phyloP scores from a whole-genome alignment of 306 rosid species.

The Castanopsis chinensis region DNA sequence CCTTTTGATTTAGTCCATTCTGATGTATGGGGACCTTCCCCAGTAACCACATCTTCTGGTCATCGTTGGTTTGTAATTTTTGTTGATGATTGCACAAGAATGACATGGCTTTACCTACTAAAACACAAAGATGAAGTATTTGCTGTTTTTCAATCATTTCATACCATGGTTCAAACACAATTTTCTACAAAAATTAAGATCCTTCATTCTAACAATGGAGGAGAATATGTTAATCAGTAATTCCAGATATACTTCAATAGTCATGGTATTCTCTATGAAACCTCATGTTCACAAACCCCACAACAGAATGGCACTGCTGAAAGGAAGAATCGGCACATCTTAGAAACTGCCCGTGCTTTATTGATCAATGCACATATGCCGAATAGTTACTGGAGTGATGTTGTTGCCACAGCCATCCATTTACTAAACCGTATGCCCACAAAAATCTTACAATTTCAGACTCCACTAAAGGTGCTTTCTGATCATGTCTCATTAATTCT shows the following conservation, averaged over 20 bases:
- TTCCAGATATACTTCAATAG: neutral
- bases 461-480: neutral
- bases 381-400: neutral
- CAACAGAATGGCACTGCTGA: slow-evolving; percentile 8
- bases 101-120: no score
- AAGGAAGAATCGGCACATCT: slow-evolving; percentile 2
- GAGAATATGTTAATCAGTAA: slow-evolving; percentile 4
- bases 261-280: slow-evolving; percentile 21
- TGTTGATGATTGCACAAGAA: no score
- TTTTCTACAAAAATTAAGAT: neutral
- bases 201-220: slow-evolving; percentile 12
- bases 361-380: slow-evolving; percentile 3
- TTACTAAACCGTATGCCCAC: neutral
- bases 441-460: neutral
- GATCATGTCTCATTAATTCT: neutral
- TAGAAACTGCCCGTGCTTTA: neutral
- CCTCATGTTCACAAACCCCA: slow-evolving; percentile 16
- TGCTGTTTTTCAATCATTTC: neutral
- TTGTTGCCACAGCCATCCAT: neutral
- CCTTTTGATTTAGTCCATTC: no score
- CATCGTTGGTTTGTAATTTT: no score
- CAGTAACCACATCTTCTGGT: no score
- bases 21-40: no score
- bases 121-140: no score
- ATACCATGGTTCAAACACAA: no score